Conservation (phyloP, 1,284 basidiomycete genomes). For the Melampsora larici-populina region DNA sequence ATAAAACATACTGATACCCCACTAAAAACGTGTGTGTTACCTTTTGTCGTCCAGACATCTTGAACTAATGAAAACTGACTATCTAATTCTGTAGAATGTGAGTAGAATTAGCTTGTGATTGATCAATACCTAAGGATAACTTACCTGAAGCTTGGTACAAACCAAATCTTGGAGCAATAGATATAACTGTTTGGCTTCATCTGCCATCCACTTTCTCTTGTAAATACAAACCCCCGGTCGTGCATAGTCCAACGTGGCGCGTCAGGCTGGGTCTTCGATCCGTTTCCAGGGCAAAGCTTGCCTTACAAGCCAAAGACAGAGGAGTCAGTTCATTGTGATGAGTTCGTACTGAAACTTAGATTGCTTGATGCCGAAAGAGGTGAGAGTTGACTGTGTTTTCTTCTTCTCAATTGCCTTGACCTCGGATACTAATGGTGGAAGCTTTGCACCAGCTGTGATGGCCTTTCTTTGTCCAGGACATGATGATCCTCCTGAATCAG, state of each 20-base stretch:
- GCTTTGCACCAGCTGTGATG: neutral
- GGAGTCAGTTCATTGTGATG: neutral
- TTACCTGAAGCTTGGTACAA: neutral
- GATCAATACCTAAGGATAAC: neutral
- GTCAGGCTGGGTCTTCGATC: neutral
- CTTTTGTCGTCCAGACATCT: constrained; percentile 17
- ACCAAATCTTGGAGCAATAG: neutral
- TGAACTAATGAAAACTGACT: too few relatives aligned
- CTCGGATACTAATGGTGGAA: neutral
- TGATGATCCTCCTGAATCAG: neutral
- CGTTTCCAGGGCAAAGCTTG: constrained; percentile 7
- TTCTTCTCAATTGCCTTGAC: neutral
- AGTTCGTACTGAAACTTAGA: neutral
- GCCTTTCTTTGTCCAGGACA: neutral
- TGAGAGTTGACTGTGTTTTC: neutral
- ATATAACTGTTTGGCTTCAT: too few relatives aligned
- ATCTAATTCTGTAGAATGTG: neutral
- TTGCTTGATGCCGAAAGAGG: too few relatives aligned
- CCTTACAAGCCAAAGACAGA: neutral
- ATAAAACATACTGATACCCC: neutral
- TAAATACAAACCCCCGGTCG: neutral
- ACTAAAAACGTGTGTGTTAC: constrained; percentile 5
- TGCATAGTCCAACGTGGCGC: neutral
- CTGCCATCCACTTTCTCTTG: neutral
- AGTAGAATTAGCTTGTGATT: neutral